Evolutionary conservation across 2,329 filamentous ascomycete species (phyloP), one percentile per base, ranked within the genome.

Genomic region (Setomelanomma holmii): DNA sequence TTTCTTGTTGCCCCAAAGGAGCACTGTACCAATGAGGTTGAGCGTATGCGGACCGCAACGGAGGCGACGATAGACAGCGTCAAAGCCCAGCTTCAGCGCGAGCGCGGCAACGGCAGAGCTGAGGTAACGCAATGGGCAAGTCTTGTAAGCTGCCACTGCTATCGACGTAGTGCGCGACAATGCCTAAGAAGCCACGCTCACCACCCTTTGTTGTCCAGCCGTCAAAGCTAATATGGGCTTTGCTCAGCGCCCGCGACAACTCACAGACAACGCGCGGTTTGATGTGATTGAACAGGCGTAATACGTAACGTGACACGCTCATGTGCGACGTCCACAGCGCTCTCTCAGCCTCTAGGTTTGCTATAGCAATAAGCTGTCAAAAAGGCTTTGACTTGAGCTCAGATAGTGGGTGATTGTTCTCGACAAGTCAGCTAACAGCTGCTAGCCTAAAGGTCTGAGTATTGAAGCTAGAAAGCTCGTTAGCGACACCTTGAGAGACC

Each of bases 81-180:
- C n/a, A n/a, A n/a, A n/a, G n/a, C n/a, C n/a, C n/a, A n/a, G n/a
- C n/a, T n/a, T n/a, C n/a, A n/a, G n/a, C n/a, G n/a, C n/a, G n/a
- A n/a, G n/a, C n/a, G n/a, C n/a, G n/a, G n/a, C n/a, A n/a, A n/a
- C n/a, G n/a, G n/a, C n/a, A n/a, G n/a, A 46, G 33, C 20, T 46
- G 33, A 11, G 23, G 27, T 4, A 43, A 39, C 17, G 38, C 27
- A 30, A 49, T 45, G 30, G 27, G 33, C 10, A 44, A 27, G 35
- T 44, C 27, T 20, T 33, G 12, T 7, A 51, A n/a, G 5, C 35
- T 23, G 22, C 42, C 24, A 5, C 17, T 11, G 21, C 5, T 27
- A n/a, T 41, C 38, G 35, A 43, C 19, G 34, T 35, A 52, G 38
- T 52, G 40, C 4, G 43, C 43, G 30, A 52, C 38, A 33, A 52